Percentiles rank a stretch among this genome's conserved stretches.
These are phyloP conservation scores for Boletus reticulatus DNA, from an alignment of 768 basidiomycete genomes.

Conservation along the genomic window DNA sequence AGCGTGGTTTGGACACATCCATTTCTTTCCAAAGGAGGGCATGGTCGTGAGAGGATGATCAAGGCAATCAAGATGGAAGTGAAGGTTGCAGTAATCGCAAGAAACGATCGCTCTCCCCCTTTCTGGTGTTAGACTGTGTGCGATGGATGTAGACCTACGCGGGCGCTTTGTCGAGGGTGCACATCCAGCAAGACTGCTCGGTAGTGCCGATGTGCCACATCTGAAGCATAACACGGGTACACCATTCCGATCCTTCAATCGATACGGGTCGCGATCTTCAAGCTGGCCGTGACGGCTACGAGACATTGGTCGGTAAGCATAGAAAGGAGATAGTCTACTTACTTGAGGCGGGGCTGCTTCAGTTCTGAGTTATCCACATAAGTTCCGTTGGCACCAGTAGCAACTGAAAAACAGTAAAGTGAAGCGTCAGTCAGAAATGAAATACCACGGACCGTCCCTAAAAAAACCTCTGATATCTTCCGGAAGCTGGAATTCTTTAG, in stretches of 20 bases:
- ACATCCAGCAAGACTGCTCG: constrained; percentile 49
- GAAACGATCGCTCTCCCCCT: constrained; percentile 78
- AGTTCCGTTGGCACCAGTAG: constrained; percentile 71
- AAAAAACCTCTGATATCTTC: constrained; percentile 81
- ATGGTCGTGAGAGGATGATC: constrained; percentile 85
- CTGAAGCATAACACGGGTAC: constrained; percentile 85
- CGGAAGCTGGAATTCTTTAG: constrained; percentile 83
- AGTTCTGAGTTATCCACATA: constrained; percentile 81
- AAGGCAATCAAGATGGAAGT: constrained; percentile 97
- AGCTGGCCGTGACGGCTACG: constrained; percentile 79
- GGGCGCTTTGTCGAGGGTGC: constrained; percentile 54
- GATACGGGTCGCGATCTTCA: constrained; percentile 89
- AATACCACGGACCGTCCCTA: constrained; percentile 68
- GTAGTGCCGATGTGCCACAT: constrained; percentile 80
- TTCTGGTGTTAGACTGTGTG: constrained; percentile 44
- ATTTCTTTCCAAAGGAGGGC: constrained; percentile 87
- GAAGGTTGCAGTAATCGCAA: constrained; percentile 91
- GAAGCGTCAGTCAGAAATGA: constrained; percentile 9
- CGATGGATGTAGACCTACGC: constrained; percentile 43
- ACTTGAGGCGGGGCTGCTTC: constrained; percentile 83
- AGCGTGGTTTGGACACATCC: constrained; percentile 99
- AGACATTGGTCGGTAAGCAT: constrained; percentile 1
- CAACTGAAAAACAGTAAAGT: constrained; percentile 50
- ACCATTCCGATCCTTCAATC: constrained; percentile 82
- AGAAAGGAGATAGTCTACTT: constrained; percentile 31